Conservation (phyloP, 495 filamentous ascomycete species). For the Aspergillus sclerotiicarbonarius region DNA sequence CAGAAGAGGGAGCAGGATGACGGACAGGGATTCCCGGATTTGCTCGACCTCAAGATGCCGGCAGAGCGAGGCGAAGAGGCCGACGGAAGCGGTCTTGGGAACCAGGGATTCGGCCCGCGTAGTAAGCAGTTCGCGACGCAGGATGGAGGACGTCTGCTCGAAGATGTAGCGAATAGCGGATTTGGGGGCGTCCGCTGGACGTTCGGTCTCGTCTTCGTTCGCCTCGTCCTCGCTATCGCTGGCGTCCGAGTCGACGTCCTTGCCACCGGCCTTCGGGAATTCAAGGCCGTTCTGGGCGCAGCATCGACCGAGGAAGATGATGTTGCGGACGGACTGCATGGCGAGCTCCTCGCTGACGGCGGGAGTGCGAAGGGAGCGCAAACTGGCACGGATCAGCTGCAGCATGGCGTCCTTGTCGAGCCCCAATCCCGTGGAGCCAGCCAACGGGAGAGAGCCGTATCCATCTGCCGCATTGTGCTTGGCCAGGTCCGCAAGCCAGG, state of each 20-base stretch:
- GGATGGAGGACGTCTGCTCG: conserved; percentile 66
- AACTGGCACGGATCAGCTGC: conserved; percentile 58
- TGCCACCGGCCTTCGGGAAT: conserved; percentile 39
- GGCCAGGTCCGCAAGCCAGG: conserved; percentile 76
- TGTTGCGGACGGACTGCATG: conserved; percentile 69
- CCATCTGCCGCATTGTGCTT: conserved; percentile 53
- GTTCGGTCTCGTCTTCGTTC: conserved; percentile 32
- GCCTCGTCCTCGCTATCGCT: conserved; percentile 43
- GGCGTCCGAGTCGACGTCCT: conserved; percentile 35
- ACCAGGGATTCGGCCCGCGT: conserved; percentile 58
- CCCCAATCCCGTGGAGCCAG: conserved; percentile 66
- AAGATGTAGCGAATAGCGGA: conserved; percentile 72
- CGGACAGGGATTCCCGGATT: conserved; percentile 55
- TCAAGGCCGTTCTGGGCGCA: conserved; percentile 62
- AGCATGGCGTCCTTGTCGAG: conserved; percentile 64
- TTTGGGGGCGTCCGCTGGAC: conserved; percentile 21
- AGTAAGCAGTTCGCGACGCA: conserved; percentile 71
- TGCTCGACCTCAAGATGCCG: conserved; percentile 54
- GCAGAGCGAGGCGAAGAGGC: conserved; percentile 63
- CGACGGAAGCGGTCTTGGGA: conserved; percentile 73
- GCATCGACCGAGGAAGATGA: conserved; percentile 70
- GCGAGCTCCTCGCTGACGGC: conserved; percentile 66
- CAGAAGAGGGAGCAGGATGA: conserved; percentile 75
- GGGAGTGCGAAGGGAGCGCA: conserved; percentile 64
- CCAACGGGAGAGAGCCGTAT: conserved; percentile 57